Percentiles rank a stretch among this genome's conserved stretches.
phyloP scores from a whole-genome alignment of 2,329 filamentous ascomycete genomes.

The Metarhizium rileyi region DNA sequence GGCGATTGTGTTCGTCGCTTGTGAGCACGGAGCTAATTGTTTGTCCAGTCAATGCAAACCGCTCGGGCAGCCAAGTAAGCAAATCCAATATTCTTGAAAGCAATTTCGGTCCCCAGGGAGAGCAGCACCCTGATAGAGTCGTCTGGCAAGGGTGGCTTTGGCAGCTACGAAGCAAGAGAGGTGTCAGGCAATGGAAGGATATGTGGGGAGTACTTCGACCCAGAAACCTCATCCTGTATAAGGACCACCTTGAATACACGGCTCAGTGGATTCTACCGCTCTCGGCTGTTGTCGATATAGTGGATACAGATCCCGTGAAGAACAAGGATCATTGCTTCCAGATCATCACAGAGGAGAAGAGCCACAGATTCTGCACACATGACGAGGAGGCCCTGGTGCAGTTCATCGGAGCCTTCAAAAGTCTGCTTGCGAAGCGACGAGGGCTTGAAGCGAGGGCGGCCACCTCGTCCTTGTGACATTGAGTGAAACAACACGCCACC shows the following conservation, averaged over 20 bases:
- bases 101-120: constrained; percentile 24
- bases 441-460: constrained; percentile 46
- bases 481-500: not conserved
- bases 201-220: constrained; percentile 87
- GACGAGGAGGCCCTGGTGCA: constrained; percentile 76
- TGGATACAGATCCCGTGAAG: constrained; percentile 80
- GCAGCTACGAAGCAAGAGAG: constrained; percentile 71
- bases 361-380: constrained; percentile 63
- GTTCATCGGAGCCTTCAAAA: constrained; percentile 88
- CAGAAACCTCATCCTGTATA: constrained; percentile 80
- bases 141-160: constrained; percentile 89
- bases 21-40: not conserved
- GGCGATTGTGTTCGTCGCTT: constrained; percentile 15
- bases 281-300: constrained; percentile 71
- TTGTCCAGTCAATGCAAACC: constrained; percentile 21
- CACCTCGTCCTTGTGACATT: constrained; percentile 9
- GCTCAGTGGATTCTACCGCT: constrained; percentile 75
- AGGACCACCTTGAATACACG: constrained; percentile 83
- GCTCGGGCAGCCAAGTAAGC: constrained; percentile 56
- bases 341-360: constrained; percentile 87
- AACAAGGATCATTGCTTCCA: constrained; percentile 84
- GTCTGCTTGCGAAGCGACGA: constrained; percentile 61
- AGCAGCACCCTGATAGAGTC: constrained; percentile 73
- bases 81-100: constrained; percentile 21
- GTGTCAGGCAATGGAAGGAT: constrained; percentile 87